Conservation (phyloP, 1,139 yeast genomes). For the Magnusiomyces paraingens region DNA sequence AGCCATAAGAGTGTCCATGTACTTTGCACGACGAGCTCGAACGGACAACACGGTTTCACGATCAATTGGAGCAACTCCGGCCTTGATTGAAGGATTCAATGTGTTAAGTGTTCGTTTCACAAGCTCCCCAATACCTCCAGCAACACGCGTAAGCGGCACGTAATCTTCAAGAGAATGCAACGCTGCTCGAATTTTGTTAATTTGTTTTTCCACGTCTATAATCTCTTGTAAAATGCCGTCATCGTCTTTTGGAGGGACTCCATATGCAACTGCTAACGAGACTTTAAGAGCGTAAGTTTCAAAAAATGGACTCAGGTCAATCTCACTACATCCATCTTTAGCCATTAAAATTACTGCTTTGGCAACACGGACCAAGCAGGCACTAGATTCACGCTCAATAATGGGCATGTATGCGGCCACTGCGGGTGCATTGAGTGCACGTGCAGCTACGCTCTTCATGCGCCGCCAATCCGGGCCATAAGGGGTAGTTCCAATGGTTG, state of each 20-base stretch:
- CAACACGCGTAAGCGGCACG: conserved; percentile 40
- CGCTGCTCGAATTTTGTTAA: conserved; percentile 58
- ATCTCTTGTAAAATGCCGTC: conserved; percentile 47
- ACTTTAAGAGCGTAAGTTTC: conserved; percentile 54
- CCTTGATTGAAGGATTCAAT: no score
- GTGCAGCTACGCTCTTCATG: conserved; percentile 50
- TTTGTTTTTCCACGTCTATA: conserved; percentile 55
- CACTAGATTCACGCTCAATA: conserved; percentile 41
- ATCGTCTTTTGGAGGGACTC: conserved; percentile 41
- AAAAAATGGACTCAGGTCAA: conserved; percentile 40
- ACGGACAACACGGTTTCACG: conserved; percentile 33
- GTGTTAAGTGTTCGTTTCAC: no score
- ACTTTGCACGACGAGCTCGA: conserved; percentile 46
- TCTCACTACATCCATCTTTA: conserved; percentile 27
- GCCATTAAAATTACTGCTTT: not conserved
- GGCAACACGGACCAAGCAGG: conserved; percentile 20
- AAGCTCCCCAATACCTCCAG: no score
- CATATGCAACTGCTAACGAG: conserved; percentile 33
- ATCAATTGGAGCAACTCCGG: not conserved
- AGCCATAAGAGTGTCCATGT: conserved; percentile 42
- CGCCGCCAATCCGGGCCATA: conserved; percentile 47
- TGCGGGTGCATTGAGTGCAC: conserved; percentile 41
- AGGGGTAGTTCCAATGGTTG: conserved; percentile 76
- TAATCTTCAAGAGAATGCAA: conserved; percentile 57
- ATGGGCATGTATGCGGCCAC: conserved; percentile 33